A percentile compares a stretch with the other conserved stretches of the same genome.
These are phyloP conservation scores for Starmerella etchellsii DNA, from an alignment of 805 yeast species.

Conservation along the genomic window DNA sequence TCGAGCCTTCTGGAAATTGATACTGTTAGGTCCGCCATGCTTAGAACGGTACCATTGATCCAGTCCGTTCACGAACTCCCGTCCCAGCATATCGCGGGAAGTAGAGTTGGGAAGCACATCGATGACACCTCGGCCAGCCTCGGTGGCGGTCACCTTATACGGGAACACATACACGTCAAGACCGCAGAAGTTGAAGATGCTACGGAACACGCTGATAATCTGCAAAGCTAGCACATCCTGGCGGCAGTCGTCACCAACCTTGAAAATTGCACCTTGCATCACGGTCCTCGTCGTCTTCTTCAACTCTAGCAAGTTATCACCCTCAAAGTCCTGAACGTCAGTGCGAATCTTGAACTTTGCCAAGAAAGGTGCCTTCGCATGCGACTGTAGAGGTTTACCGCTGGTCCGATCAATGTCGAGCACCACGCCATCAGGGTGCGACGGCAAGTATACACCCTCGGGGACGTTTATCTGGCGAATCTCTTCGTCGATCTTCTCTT, in stretches of 20 bases:
- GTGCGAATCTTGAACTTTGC: constrained; percentile 81
- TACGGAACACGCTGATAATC: constrained; percentile 76
- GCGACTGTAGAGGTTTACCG: constrained; percentile 91
- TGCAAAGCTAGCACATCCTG: constrained; percentile 94
- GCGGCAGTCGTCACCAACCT: constrained; percentile 98
- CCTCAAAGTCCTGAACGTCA: constrained; percentile 24
- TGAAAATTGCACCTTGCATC: constrained; percentile 94
- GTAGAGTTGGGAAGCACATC: constrained; percentile 93
- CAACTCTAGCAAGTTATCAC: constrained; percentile 10
- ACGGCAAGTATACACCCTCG: constrained; percentile 82
- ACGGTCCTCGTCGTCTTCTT: constrained; percentile 36
- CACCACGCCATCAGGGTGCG: constrained; percentile 92
- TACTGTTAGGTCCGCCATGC: constrained; percentile 86
- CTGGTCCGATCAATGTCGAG: constrained; percentile 82
- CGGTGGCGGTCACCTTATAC: constrained; percentile 92
- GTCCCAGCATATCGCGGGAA: constrained; percentile 94
- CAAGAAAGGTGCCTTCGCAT: constrained; percentile 97
- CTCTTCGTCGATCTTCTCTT: constrained; percentile 89
- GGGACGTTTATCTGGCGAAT: constrained; percentile 65
- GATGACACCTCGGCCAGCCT: constrained; percentile 98
- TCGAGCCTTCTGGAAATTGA: constrained; percentile 82
- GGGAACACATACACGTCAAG: constrained; percentile 87
- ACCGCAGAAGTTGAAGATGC: constrained; percentile 80
- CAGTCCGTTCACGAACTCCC: constrained; percentile 96
- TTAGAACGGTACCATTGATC: constrained; percentile 84